phyloP scores from a whole-genome alignment of 2,329 filamentous ascomycete genomes.

The Coleophoma eucalyptorum region DNA sequence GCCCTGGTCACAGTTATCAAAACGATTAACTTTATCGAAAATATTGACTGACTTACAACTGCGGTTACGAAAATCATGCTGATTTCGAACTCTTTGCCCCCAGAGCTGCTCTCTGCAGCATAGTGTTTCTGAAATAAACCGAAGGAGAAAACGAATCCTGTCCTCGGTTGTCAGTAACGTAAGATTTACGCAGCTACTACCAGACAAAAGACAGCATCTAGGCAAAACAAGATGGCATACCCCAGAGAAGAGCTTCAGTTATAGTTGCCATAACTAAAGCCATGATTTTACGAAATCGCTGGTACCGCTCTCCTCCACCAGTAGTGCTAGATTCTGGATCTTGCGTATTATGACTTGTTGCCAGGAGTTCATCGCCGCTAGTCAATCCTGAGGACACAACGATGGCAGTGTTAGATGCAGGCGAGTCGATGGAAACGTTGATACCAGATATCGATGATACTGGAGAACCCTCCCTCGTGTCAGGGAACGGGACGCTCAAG shows the following conservation, averaged over 20 bases:
- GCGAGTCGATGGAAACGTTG: too few relatives aligned
- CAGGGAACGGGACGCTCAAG: too few relatives aligned
- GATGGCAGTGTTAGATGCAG: too few relatives aligned
- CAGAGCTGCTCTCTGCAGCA: conserved; percentile 25
- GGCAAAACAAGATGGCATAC: conserved; percentile 24
- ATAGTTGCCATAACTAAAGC: too few relatives aligned
- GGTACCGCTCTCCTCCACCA: too few relatives aligned
- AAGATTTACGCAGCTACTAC: neutral
- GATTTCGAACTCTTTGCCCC: conserved; percentile 28
- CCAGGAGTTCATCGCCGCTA: too few relatives aligned
- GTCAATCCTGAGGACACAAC: too few relatives aligned
- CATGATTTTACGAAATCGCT: too few relatives aligned
- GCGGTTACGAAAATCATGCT: conserved; percentile 27
- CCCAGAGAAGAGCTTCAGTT: conserved; percentile 47
- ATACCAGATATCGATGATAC: too few relatives aligned
- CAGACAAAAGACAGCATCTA: neutral
- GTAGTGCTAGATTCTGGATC: too few relatives aligned
- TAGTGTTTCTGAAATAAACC: conserved; percentile 37
- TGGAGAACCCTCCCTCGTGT: too few relatives aligned
- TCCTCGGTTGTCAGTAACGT: neutral
- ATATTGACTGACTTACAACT: neutral
- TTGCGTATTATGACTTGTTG: too few relatives aligned
- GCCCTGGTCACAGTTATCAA: conserved; percentile 20
- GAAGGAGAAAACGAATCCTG: conserved; percentile 26
- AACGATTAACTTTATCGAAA: conserved; percentile 24